These are phyloP conservation scores for Boletus rubescentipes DNA, from an alignment of 768 basidiomycete genomes.

Conservation along the genomic window DNA sequence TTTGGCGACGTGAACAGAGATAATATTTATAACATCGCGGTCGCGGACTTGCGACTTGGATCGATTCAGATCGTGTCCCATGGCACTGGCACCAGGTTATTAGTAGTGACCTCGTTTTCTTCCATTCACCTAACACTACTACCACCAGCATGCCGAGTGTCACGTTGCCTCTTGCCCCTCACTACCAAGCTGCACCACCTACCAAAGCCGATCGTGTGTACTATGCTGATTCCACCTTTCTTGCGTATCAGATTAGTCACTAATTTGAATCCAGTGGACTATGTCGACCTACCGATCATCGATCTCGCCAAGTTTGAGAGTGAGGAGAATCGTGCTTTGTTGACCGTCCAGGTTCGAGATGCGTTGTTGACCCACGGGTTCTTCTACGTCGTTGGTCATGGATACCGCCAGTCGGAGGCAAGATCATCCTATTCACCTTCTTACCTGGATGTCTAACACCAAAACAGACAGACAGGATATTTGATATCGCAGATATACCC, in stretches of 20 bases:
- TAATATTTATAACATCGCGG: too few species aligned
- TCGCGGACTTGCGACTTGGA: too few species aligned
- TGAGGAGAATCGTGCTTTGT: conserved; percentile 35
- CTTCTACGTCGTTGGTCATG: conserved; percentile 40
- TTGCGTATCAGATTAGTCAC: not conserved
- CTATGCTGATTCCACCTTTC: not conserved
- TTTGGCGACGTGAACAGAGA: too few species aligned
- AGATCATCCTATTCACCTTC: not conserved
- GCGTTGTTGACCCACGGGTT: conserved; percentile 48
- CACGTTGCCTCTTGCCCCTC: conserved; percentile 35
- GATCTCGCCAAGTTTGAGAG: conserved; percentile 45
- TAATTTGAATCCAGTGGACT: conserved; percentile 39
- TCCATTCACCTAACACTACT: too few species aligned
- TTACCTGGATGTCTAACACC: conserved; percentile 28
- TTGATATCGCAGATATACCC: conserved; percentile 48
- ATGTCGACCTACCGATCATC: conserved; percentile 52
- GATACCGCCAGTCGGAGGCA: conserved; percentile 39
- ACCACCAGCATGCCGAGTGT: not conserved
- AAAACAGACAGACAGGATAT: conserved; percentile 45
- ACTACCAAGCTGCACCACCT: conserved; percentile 34
- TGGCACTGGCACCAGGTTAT: too few species aligned
- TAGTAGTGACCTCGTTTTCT: too few species aligned
- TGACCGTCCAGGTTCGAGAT: conserved; percentile 42
- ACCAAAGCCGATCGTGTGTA: conserved; percentile 38
- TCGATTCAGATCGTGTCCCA: too few species aligned